Conservation (phyloP, 2,329 filamentous ascomycete genomes). For the Stagonosporopsis vannaccii region DNA sequence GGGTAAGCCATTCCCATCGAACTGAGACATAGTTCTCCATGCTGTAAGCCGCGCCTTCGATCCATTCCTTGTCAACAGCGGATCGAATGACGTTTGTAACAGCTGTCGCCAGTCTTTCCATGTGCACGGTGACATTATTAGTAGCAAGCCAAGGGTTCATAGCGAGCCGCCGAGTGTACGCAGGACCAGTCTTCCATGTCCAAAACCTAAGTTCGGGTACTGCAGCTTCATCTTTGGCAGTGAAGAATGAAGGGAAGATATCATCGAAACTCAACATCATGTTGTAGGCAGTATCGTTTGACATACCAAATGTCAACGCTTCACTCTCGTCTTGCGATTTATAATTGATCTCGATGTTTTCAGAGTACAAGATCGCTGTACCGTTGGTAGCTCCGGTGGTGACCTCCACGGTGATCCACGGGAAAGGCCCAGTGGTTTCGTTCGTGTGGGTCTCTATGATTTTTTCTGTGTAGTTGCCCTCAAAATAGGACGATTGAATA, state of each 20-base stretch:
- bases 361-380: not conserved
- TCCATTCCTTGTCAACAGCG: not conserved
- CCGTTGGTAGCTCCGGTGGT: not conserved
- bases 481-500: constrained; percentile 30
- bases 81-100: constrained; percentile 34
- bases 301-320: not conserved
- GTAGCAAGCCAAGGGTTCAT: constrained; percentile 28
- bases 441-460: constrained; percentile 13
- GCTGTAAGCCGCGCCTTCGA: constrained; percentile 20
- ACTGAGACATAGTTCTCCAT: constrained; percentile 27
- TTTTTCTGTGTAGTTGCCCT: constrained; percentile 29
- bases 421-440: constrained; percentile 5
- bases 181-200: not conserved
- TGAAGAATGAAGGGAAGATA: constrained; percentile 30
- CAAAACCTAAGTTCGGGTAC: constrained; percentile 3
- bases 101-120: constrained; percentile 27
- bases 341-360: not conserved
- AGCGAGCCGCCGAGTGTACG: not conserved
- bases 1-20: constrained; percentile 36
- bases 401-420: constrained; percentile 18
- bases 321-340: not conserved
- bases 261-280: constrained; percentile 25
- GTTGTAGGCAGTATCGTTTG: not conserved
- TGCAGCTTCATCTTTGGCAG: not conserved
- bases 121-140: constrained; percentile 31